These are phyloP conservation scores for Hypsizygus marmoreus DNA, from an alignment of 768 basidiomycete genomes.

Conservation along the genomic window DNA sequence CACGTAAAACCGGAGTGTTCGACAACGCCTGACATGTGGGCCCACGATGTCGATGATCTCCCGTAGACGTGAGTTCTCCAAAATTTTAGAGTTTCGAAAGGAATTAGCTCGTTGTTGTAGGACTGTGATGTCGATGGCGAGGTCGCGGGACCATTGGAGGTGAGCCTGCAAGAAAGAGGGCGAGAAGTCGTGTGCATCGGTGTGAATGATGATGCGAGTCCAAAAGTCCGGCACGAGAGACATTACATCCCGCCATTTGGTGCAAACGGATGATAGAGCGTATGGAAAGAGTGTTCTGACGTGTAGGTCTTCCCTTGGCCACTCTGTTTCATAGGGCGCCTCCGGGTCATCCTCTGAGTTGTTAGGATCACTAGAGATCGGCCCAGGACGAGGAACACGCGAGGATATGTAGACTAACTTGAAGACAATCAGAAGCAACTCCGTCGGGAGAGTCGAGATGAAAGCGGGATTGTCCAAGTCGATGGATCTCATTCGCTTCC, in stretches of 20 bases:
- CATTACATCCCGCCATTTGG: not conserved
- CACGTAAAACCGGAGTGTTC: not conserved
- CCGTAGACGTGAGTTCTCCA: not conserved
- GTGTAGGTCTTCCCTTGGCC: not conserved
- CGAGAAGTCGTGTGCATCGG: not conserved
- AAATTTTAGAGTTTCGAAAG: not conserved
- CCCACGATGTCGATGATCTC: not conserved
- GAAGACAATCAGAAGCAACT: slow-evolving; percentile 6
- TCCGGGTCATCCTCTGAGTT: not conserved
- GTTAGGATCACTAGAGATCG: not conserved
- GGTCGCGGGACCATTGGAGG: not conserved
- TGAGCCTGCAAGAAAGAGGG: not conserved
- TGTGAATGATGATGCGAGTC: slow-evolving; percentile 1
- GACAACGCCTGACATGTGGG: not conserved
- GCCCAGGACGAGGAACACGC: not conserved
- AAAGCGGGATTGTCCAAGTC: not conserved
- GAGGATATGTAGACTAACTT: not conserved
- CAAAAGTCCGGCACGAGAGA: not conserved
- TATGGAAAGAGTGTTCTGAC: not conserved
- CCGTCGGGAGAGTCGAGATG: not conserved
- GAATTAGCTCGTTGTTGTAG: not conserved
- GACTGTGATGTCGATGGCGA: not conserved
- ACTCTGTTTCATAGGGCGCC: not conserved
- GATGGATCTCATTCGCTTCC: too few species aligned
- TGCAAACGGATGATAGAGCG: not conserved